These are phyloP conservation scores for Eleusine coracana DNA, from an alignment of 176 grass and related monocot genomes.

Conservation along the genomic window DNA sequence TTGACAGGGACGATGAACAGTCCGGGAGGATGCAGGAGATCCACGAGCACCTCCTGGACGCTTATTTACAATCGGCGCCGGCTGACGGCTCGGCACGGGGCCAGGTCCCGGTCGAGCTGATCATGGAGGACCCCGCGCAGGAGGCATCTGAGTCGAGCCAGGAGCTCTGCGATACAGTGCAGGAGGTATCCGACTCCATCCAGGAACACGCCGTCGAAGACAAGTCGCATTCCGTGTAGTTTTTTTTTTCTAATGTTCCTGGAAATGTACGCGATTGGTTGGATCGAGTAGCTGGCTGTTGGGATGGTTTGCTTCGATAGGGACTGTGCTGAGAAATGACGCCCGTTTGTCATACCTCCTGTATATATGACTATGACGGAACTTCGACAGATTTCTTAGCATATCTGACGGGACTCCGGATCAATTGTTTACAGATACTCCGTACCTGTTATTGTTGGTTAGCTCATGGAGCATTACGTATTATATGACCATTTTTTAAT, in stretches of 20 bases:
- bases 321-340: not conserved
- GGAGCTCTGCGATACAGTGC: conserved; percentile 55
- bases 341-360: not conserved
- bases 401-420: too few relatives aligned
- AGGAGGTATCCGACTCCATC: conserved; percentile 36
- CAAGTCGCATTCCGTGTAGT: conserved; percentile 16
- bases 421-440: too few relatives aligned
- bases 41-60: conserved; percentile 72
- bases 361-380: not conserved
- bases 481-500: too few relatives aligned
- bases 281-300: not conserved
- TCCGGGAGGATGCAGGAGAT: conserved; percentile 81
- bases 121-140: conserved; percentile 41
- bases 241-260: not conserved
- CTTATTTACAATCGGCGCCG: conserved; percentile 57
- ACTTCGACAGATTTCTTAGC: too few relatives aligned
- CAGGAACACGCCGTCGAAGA: conserved; percentile 28
- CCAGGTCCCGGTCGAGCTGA: conserved; percentile 29
- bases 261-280: not conserved
- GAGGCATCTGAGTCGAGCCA: conserved; percentile 47
- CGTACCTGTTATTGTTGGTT: too few relatives aligned
- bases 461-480: too few relatives aligned
- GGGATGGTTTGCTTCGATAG: not conserved
- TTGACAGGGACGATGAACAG: conserved; percentile 86
- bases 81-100: not conserved